Percentiles rank a stretch among this genome's conserved stretches.
Evolutionary conservation across 495 filamentous ascomycete genomes (phyloP).

Genomic region (Penicillium atrosanguineum): DNA sequence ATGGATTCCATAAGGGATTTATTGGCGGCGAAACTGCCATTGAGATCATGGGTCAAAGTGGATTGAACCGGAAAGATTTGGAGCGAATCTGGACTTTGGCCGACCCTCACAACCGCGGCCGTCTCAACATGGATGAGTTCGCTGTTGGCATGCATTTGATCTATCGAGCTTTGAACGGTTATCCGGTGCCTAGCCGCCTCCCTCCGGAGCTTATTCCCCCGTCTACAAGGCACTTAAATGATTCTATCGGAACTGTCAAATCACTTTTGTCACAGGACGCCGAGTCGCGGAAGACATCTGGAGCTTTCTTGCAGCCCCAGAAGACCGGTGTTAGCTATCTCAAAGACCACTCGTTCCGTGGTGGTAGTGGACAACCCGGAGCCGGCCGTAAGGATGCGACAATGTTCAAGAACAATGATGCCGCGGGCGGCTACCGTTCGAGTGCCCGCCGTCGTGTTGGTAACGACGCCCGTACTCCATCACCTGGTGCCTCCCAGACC

Average conservation of each 20-base stretch:
- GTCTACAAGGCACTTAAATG: conserved; percentile 89
- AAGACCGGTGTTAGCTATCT: conserved; percentile 97
- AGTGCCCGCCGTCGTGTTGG: conserved; percentile 84
- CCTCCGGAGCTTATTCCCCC: conserved; percentile 94
- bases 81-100: conserved; percentile 95
- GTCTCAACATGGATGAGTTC: conserved; percentile 96
- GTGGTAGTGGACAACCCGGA: conserved; percentile 40
- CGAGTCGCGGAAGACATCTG: conserved; percentile 75
- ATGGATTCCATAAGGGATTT: conserved; percentile 90
- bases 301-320: conserved; percentile 85
- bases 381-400: conserved; percentile 84
- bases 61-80: conserved; percentile 81
- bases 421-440: conserved; percentile 80
- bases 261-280: conserved; percentile 89
- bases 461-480: conserved; percentile 72
- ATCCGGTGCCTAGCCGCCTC: conserved; percentile 86
- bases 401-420: conserved; percentile 93
- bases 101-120: conserved; percentile 88
- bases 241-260: conserved; percentile 90
- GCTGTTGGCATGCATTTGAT: conserved; percentile 99
- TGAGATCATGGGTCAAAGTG: conserved; percentile 97
- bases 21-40: conserved; percentile 92
- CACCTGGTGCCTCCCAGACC: conserved; percentile 68
- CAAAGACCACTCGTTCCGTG: conserved; percentile 89
- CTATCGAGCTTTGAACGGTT: conserved; percentile 93